Evolutionary conservation across 202 grass and related monocot species (phyloP).

Genomic region (Panicum virgatum): DNA sequence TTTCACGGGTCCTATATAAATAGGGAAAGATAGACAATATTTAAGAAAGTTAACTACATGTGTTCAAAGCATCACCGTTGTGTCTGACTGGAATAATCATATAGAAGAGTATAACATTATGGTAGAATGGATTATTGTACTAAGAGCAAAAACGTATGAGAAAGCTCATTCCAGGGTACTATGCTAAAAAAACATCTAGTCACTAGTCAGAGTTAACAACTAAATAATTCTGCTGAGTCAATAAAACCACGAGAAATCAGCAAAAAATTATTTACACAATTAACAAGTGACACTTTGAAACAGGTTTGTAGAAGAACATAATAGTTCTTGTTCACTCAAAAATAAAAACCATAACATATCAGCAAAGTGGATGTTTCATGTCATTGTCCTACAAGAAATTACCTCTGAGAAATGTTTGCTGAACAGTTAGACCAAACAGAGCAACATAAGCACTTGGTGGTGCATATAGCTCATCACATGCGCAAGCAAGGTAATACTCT

Average conservation of each 20-base stretch:
- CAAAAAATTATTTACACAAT: background rate
- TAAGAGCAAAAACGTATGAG: background rate
- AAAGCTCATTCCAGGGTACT: conserved; percentile 1
- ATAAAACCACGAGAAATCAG: conserved; percentile 8
- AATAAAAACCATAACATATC: background rate
- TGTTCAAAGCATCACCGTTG: background rate
- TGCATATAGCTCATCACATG: conserved; percentile 82
- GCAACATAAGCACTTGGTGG: conserved; percentile 94
- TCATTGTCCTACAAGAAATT: conserved; percentile 25
- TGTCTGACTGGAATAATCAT: background rate
- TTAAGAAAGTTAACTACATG: background rate
- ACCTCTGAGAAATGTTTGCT: conserved; percentile 88
- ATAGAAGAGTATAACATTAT: background rate
- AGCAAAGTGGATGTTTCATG: conserved; percentile 1
- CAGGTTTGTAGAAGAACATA: background rate
- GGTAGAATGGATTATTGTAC: background rate
- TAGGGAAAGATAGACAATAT: background rate
- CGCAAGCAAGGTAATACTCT: conserved; percentile 93
- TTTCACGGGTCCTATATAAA: background rate
- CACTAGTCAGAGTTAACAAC: background rate
- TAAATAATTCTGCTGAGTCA: background rate
- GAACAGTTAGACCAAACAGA: conserved; percentile 85
- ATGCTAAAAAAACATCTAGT: background rate
- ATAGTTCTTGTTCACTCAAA: background rate
- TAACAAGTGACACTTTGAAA: conserved; percentile 21